phyloP scores from a whole-genome alignment of 495 filamentous ascomycete genomes.

The Chaetomium tenue region DNA sequence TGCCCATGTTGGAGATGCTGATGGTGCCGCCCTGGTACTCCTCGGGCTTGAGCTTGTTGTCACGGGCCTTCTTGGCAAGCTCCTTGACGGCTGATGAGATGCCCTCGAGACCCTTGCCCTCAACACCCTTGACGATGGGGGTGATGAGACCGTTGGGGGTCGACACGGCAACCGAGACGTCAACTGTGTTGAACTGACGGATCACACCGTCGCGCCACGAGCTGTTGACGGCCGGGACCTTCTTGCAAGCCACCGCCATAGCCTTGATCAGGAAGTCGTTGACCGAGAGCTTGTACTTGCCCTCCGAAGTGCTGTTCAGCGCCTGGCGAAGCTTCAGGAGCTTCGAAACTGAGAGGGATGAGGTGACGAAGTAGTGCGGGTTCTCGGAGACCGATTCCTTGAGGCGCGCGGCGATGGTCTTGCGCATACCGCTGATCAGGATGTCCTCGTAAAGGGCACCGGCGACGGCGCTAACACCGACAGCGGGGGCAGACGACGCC shows the following conservation, averaged over 20 bases:
- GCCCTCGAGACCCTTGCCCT: slow-evolving; percentile 74
- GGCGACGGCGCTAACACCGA: slow-evolving; percentile 50
- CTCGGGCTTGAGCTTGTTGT: slow-evolving; percentile 98
- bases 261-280: slow-evolving; percentile 99
- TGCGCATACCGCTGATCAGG: slow-evolving; percentile 89
- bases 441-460: slow-evolving; percentile 76
- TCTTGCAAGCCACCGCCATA: slow-evolving; percentile 78
- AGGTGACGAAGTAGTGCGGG: slow-evolving; percentile 96
- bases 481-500: slow-evolving; percentile 41
- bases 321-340: slow-evolving; percentile 93
- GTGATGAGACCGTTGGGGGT: slow-evolving; percentile 96
- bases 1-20: slow-evolving; percentile 99
- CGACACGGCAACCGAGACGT: slow-evolving; percentile 91
- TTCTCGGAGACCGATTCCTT: slow-evolving; percentile 86
- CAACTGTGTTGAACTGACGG: slow-evolving; percentile 85
- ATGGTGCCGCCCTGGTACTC: slow-evolving; percentile 99
- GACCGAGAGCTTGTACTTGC: slow-evolving; percentile 96
- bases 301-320: slow-evolving; percentile 81
- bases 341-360: slow-evolving; percentile 84
- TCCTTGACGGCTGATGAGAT: slow-evolving; percentile 92
- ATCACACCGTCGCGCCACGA: slow-evolving; percentile 89
- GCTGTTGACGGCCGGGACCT: slow-evolving; percentile 93
- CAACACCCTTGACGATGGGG: slow-evolving; percentile 87
- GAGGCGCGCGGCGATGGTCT: slow-evolving; percentile 90
- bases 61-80: slow-evolving; percentile 89